A percentile compares a stretch with the other conserved stretches of the same genome.
Conservation (phyloP, 495 filamentous ascomycete genomes). For the Podospora bellae-mahoneyi region DNA sequence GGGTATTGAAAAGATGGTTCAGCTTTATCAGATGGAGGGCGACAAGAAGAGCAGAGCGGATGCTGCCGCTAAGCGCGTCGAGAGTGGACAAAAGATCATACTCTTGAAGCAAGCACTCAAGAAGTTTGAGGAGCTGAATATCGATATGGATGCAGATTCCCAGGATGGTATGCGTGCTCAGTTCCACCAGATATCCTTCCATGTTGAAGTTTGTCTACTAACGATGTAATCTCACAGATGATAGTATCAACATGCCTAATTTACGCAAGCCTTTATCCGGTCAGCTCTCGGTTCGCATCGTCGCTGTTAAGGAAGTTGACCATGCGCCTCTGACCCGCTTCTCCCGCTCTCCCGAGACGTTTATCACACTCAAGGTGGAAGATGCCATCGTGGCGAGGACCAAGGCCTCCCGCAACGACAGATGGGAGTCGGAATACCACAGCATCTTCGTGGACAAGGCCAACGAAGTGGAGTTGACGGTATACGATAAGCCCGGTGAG, state of each 20-base stretch:
- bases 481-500: slow-evolving; percentile 91
- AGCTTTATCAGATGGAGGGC: slow-evolving; percentile 96
- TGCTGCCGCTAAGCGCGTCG: slow-evolving; percentile 80
- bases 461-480: slow-evolving; percentile 95
- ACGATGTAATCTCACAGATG: slow-evolving; percentile 57
- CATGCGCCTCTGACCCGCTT: slow-evolving; percentile 86
- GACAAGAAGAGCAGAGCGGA: slow-evolving; percentile 92
- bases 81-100: slow-evolving; percentile 97
- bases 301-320: slow-evolving; percentile 90
- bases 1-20: slow-evolving; percentile 99
- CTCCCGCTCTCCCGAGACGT: slow-evolving; percentile 87
- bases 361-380: slow-evolving; percentile 93
- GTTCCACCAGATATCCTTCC: background rate
- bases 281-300: slow-evolving; percentile 77
- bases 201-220: slow-evolving; percentile 19
- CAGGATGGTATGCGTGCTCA: slow-evolving; percentile 64
- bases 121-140: slow-evolving; percentile 94
- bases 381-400: slow-evolving; percentile 86
- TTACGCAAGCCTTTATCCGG: slow-evolving; percentile 90
- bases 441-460: slow-evolving; percentile 94
- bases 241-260: slow-evolving; percentile 92
- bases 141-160: slow-evolving; percentile 85
- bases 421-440: slow-evolving; percentile 87
- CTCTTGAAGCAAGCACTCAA: slow-evolving; percentile 92
- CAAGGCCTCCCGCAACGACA: slow-evolving; percentile 79